A percentile compares a stretch with the other conserved stretches of the same genome.
These are phyloP conservation scores for Aquanectria penicillioides DNA, from an alignment of 2,329 filamentous ascomycete genomes.

Conservation along the genomic window DNA sequence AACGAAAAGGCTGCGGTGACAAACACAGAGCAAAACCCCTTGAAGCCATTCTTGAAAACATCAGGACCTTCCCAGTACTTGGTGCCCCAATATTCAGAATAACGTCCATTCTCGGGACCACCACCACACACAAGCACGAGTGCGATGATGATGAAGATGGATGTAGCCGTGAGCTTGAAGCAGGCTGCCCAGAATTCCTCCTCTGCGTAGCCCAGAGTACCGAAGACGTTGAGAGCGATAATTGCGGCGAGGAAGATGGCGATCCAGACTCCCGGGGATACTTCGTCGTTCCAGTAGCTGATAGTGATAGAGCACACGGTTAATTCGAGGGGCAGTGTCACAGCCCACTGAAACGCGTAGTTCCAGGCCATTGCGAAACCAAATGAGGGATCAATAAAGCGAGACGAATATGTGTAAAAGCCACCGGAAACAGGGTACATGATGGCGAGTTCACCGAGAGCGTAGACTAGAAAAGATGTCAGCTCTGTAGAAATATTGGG, in stretches of 20 bases:
- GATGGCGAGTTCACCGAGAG: conserved; percentile 18
- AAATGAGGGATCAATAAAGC: conserved; percentile 67
- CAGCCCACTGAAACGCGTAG: conserved; percentile 48
- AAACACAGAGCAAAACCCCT: conserved; percentile 24
- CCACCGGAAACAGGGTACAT: conserved; percentile 53
- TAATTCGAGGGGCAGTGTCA: conserved; percentile 58
- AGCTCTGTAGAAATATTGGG: too few relatives aligned
- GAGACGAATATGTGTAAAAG: conserved; percentile 68
- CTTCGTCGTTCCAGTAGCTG: conserved; percentile 57
- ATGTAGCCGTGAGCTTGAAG: conserved; percentile 63
- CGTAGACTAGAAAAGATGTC: background rate
- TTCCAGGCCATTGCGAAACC: conserved; percentile 45
- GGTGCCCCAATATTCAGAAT: conserved; percentile 54
- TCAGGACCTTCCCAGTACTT: conserved; percentile 46
- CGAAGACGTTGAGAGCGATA: conserved; percentile 62
- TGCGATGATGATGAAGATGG: conserved; percentile 69
- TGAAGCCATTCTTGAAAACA: conserved; percentile 70
- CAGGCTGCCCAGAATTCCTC: conserved; percentile 56
- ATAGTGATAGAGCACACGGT: conserved; percentile 57
- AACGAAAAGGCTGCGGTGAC: conserved; percentile 21
- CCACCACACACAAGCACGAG: conserved; percentile 66
- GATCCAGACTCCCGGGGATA: conserved; percentile 60
- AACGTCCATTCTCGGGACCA: conserved; percentile 56
- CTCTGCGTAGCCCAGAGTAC: conserved; percentile 60
- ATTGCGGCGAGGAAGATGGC: conserved; percentile 59